Evolutionary conservation across 768 basidiomycete species (phyloP).

Genomic region (Tulasnella sp.): DNA sequence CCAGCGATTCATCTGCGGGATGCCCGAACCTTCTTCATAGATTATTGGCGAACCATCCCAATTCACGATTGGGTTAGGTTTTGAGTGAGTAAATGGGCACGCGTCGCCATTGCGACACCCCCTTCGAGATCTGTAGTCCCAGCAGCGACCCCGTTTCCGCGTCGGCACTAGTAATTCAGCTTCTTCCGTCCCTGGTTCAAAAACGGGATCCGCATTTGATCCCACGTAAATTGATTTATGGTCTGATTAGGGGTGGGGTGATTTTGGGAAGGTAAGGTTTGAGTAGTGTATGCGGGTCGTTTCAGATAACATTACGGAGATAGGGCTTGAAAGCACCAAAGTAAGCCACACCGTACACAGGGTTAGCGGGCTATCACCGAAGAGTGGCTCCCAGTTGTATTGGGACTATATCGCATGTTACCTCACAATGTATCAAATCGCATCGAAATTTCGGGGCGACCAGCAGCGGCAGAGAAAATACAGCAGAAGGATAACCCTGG

Average conservation of each 20-base stretch:
- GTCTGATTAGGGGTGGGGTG: neutral
- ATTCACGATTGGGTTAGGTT: neutral
- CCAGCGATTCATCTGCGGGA: neutral
- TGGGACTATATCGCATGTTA: too few relatives aligned
- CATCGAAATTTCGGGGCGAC: too few relatives aligned
- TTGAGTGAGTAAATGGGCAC: neutral
- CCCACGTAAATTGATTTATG: neutral
- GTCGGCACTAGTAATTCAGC: too few relatives aligned
- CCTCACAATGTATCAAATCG: too few relatives aligned
- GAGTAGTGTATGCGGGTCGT: too few relatives aligned
- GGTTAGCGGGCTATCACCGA: neutral
- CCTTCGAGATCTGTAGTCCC: neutral
- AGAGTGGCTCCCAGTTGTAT: neutral
- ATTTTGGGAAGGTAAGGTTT: neutral
- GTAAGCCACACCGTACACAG: neutral
- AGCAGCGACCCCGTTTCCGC: neutral
- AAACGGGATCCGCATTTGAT: neutral
- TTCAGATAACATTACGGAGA: neutral
- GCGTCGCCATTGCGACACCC: neutral
- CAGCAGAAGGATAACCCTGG: too few relatives aligned
- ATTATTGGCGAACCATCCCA: neutral
- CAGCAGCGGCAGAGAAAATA: too few relatives aligned
- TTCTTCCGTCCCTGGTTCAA: neutral
- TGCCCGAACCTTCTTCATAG: neutral
- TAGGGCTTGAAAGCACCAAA: too few relatives aligned